Base-by-base conservation (phyloP, 2,329 filamentous ascomycete species). In the Coniochaeta ligniaria region DNA sequence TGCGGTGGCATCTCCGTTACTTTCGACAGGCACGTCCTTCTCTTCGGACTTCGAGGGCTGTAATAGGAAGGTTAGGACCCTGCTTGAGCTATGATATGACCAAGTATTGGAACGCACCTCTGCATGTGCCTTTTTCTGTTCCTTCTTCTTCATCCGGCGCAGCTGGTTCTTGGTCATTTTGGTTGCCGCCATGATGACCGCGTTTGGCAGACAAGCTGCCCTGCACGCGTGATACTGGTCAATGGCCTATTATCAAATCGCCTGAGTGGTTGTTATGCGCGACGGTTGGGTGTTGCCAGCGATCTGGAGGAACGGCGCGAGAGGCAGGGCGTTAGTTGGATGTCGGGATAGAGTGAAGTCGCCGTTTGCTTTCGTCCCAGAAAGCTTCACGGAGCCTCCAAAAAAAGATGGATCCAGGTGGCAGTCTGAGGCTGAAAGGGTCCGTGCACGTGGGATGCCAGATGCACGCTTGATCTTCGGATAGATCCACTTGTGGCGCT, bases 111-210 rank as follows among this genome's bases (percentile, higher is more conserved):
- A 22, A 62, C 69, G 56, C 60, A 85, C 84, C 68, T 86, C 78
- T 73, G 83, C 77, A 59, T 82, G 77, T 66, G 84, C 76, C 70
- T 87, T 87, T 78, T 96, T 96, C 72, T 91, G 86, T 69, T 92
- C 90, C 87, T 96, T 97, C 84, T 95, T 96, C 81, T 94, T 93
- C 57, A 92, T 90, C 74, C 94, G 87, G 74, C 92, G 86, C 80
- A 93, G 88, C 77, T 96, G 92, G 76, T 97, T 97, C 81, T 97
- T 98, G 73, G 89, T 92, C 80, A 89, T 87, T 79, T 94, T 96
- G 66, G 81, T 75, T 66, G 79, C 74, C 69, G 83, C 84, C 85
- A 88, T 88, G 71, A 74, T 79, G 75, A 59, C 55, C 55, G 45
- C 58, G 61, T 58, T 17, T 59, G 57, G 43, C 61, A 64, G 35